Conservation (phyloP, 2,329 filamentous ascomycete species). For the Acrocalymma vagum region DNA sequence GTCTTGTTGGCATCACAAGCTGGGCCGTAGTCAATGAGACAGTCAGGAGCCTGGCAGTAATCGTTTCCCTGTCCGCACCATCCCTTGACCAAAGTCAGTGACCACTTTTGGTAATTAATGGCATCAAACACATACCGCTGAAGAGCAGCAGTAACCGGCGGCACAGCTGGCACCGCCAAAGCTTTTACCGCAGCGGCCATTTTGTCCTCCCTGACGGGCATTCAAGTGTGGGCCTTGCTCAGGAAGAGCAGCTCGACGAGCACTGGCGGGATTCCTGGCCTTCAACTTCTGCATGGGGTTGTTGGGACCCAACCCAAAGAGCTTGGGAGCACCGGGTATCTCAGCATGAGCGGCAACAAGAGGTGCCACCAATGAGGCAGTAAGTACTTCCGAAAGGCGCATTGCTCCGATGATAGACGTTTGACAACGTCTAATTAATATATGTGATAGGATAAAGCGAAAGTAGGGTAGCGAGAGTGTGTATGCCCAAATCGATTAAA, state of each 20-base stretch:
- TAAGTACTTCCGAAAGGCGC: slow-evolving; percentile 40
- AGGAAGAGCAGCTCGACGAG: slow-evolving; percentile 25
- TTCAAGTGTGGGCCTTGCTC: slow-evolving; percentile 26
- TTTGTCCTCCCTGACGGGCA: slow-evolving; percentile 40
- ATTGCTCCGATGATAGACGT: slow-evolving; percentile 24
- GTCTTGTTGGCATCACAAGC: slow-evolving; percentile 67
- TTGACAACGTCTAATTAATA: slow-evolving; percentile 8
- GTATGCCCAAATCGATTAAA: slow-evolving; percentile 24
- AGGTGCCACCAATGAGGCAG: slow-evolving; percentile 35
- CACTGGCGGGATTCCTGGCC: slow-evolving; percentile 36
- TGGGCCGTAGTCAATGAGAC: slow-evolving; percentile 66
- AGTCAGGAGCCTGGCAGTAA: slow-evolving; percentile 69
- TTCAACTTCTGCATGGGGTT: slow-evolving; percentile 31
- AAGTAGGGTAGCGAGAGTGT: slow-evolving; percentile 22
- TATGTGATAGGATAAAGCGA: slow-evolving; percentile 5
- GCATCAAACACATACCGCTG: slow-evolving; percentile 27
- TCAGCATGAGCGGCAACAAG: slow-evolving; percentile 42
- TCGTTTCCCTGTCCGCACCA: slow-evolving; percentile 64
- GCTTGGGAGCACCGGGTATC: slow-evolving; percentile 38
- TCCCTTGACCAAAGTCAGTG: slow-evolving; percentile 27
- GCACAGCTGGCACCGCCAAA: slow-evolving; percentile 35
- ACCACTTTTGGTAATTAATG: neutral
- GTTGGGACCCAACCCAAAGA: slow-evolving; percentile 40
- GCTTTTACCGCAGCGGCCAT: slow-evolving; percentile 38
- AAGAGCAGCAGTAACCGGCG: slow-evolving; percentile 44